These are phyloP conservation scores for Bocquillonia castaneifolia DNA, from an alignment of 441 rosid genomes.

Conservation along the genomic window DNA sequence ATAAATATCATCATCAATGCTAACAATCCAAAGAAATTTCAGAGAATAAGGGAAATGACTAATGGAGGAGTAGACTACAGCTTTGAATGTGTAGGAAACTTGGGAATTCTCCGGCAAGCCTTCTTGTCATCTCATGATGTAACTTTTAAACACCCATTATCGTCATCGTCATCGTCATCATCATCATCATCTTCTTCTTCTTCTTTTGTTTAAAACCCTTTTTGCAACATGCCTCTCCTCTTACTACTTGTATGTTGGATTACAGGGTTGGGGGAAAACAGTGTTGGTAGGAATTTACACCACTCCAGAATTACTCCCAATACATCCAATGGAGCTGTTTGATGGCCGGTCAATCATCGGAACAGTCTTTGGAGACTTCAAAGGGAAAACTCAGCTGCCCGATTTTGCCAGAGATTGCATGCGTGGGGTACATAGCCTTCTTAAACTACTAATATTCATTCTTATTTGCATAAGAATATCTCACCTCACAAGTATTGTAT, in stretches of 20 bases:
- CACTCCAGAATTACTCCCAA: constrained; percentile 26
- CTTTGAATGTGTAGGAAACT: constrained; percentile 38
- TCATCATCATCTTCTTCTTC: no score
- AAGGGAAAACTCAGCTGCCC: constrained; percentile 36
- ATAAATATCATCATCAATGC: neutral
- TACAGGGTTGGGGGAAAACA: constrained; percentile 43
- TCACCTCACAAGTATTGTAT: no score
- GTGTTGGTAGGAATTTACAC: constrained; percentile 35
- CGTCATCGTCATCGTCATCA: no score
- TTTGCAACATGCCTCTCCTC: no score
- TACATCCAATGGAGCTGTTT: constrained; percentile 47
- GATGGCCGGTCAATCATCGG: constrained; percentile 31
- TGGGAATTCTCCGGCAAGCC: constrained; percentile 35
- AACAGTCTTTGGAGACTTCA: constrained; percentile 33
- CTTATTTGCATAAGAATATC: neutral
- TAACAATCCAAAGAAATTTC: neutral
- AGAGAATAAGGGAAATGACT: constrained; percentile 36
- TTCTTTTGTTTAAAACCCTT: no score
- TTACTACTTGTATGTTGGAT: neutral
- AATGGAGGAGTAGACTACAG: constrained; percentile 41
- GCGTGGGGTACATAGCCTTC: no score
- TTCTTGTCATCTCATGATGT: constrained; percentile 40
- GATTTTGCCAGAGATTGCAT: constrained; percentile 31
- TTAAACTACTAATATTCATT: neutral
- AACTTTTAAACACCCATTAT: neutral